Conservation (phyloP, 2,329 filamentous ascomycete genomes). For the Xylariomycetidae sp. region DNA sequence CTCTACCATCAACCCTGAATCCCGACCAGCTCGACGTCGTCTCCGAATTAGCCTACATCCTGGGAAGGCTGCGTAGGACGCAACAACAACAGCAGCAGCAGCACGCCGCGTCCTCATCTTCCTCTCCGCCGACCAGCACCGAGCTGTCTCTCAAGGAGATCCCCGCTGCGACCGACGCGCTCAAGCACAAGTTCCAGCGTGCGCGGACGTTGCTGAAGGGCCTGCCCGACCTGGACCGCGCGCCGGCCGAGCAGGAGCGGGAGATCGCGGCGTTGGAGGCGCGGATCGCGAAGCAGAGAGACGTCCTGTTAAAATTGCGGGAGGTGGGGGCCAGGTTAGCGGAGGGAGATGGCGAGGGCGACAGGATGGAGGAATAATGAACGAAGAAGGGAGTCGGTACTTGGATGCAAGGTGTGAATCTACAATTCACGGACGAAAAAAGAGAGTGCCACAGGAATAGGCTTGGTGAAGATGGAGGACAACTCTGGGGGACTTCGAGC, state of each 20-base stretch:
- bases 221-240: constrained; percentile 65
- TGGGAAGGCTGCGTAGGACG: constrained; percentile 61
- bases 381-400: not conserved
- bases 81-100: constrained; percentile 1
- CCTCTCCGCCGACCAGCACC: constrained; percentile 22
- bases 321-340: constrained; percentile 41
- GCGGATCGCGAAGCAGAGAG: constrained; percentile 56
- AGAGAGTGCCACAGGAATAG: too few species aligned
- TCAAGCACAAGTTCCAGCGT: constrained; percentile 79
- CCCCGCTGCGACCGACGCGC: constrained; percentile 65
- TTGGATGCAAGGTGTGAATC: too few species aligned
- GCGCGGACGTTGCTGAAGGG: constrained; percentile 58
- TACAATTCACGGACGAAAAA: too few species aligned
- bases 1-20: constrained; percentile 59
- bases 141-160: constrained; percentile 63
- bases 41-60: constrained; percentile 71
- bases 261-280: constrained; percentile 64
- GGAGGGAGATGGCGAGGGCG: constrained; percentile 24
- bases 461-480: too few species aligned
- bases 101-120: constrained; percentile 10
- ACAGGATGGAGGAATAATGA: constrained; percentile 36
- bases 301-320: constrained; percentile 48
- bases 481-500: too few species aligned
- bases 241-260: constrained; percentile 60
- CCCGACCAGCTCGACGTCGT: constrained; percentile 82